phyloP scores from a whole-genome alignment of 257 asterid genomes.

The Datura wrightii region DNA sequence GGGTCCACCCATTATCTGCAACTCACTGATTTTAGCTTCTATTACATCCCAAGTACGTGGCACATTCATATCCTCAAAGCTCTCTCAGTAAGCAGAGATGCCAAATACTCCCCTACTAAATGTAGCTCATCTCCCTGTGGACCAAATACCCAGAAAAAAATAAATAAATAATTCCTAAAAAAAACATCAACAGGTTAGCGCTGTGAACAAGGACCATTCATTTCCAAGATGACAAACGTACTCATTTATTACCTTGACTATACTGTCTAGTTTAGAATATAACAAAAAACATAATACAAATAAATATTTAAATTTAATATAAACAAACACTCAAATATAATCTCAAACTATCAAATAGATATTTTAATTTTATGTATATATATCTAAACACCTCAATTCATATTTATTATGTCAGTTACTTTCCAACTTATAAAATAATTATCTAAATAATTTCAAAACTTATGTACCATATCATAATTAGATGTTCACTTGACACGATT shows the following conservation, averaged over 20 bases:
- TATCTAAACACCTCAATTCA: too few relatives aligned
- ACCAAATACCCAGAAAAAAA: not conserved
- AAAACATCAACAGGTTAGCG: not conserved
- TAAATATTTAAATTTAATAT: too few relatives aligned
- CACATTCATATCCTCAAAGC: constrained; percentile 52
- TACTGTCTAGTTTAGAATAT: not conserved
- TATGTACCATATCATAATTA: too few relatives aligned
- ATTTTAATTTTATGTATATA: too few relatives aligned
- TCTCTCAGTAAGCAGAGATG: constrained; percentile 25
- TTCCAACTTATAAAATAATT: too few relatives aligned
- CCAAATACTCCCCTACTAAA: constrained; percentile 25
- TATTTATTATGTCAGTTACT: too few relatives aligned
- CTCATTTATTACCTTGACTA: constrained; percentile 15
- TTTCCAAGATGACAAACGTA: not conserved
- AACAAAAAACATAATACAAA: too few relatives aligned
- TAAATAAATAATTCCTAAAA: not conserved
- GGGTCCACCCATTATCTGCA: constrained; percentile 35
- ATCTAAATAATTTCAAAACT: too few relatives aligned
- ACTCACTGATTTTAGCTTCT: constrained; percentile 21
- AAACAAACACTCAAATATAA: too few relatives aligned
- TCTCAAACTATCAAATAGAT: too few relatives aligned
- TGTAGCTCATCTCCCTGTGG: constrained; percentile 10
- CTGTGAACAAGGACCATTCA: not conserved
- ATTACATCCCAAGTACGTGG: constrained; percentile 48
- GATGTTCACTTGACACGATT: too few relatives aligned